Evolutionary conservation across 345 rosid genomes (phyloP), one percentile per base, ranked within the genome.

Genomic region (Gossypium ekmanianum): DNA sequence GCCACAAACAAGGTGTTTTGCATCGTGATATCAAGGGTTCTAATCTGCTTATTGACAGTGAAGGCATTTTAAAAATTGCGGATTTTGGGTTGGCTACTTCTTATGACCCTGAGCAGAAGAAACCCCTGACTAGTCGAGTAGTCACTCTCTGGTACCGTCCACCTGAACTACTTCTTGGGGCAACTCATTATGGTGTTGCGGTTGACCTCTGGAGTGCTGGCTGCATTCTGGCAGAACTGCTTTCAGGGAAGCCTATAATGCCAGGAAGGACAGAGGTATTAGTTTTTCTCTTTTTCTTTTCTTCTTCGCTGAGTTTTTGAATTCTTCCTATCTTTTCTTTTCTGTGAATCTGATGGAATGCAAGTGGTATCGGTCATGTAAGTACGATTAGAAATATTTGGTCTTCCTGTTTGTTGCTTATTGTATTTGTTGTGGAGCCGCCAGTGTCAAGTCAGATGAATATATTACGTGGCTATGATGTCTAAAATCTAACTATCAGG

Each of bases 171-270:
- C 96, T 94, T 81, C 93, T 94, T 68, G 98, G 98, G 65, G 89
- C 96, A 74, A 87, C 93, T 14, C 76, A 79, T 64, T 94, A 94
- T 80, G 88, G 84, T 48, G 83, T 82, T 56, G 90, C 88, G 58
- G 92, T 94, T 81, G 98, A 94, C 79, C 87, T 94, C n/a, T 92
- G 96, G 98, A 92, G 98, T 84, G 91, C 93, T 9, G 98, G 98
- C 78, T 94, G 98, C 82, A 89, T 94, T 77, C 62, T 94, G 88
- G 94, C 97, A 0, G 98, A 94, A 84, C 81, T 94, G 75, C 91
- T 94, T 52, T 81, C 91, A 69, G 94, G 96, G 78, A 90, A 88
- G 74, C 97, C 98, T 16, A 88, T 92, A 76, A 84, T 94, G 92
- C 96, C 93, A 0, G 98, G 98, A 65, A 79, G 96, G 68, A 92